These are phyloP conservation scores for Calycina herbarum DNA, from an alignment of 2,329 filamentous ascomycete species.

Conservation along the genomic window DNA sequence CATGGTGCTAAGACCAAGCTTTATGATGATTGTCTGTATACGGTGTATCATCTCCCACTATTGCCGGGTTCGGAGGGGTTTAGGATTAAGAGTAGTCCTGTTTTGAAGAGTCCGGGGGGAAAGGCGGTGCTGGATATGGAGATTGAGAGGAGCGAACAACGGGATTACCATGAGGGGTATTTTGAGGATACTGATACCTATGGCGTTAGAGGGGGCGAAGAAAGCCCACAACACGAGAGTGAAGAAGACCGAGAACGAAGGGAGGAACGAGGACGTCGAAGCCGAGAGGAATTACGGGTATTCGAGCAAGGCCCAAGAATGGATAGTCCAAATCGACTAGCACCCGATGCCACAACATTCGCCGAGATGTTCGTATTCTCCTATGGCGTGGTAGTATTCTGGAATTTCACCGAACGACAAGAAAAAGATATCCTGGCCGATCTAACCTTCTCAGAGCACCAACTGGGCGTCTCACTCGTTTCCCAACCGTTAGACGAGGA, in stretches of 20 bases:
- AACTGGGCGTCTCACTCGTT: slow-evolving; percentile 66
- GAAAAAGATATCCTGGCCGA: slow-evolving; percentile 97
- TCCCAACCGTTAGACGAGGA: slow-evolving; percentile 79
- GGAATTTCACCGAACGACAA: slow-evolving; percentile 96
- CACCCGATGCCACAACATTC: slow-evolving; percentile 73
- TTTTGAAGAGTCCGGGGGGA: slow-evolving; percentile 88
- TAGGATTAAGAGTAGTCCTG: slow-evolving; percentile 83
- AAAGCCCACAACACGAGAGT: slow-evolving; percentile 46
- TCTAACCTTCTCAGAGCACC: slow-evolving; percentile 79
- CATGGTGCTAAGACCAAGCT: slow-evolving; percentile 93
- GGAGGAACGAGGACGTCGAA: slow-evolving; percentile 37
- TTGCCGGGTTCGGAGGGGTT: slow-evolving; percentile 85
- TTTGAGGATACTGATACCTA: slow-evolving; percentile 70
- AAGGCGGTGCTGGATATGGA: slow-evolving; percentile 92
- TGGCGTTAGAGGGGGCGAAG: slow-evolving; percentile 45
- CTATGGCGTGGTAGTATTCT: slow-evolving; percentile 96
- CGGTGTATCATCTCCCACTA: slow-evolving; percentile 88
- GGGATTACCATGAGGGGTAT: slow-evolving; percentile 90
- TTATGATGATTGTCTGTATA: slow-evolving; percentile 97
- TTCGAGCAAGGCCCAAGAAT: slow-evolving; percentile 44
- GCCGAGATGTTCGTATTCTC: slow-evolving; percentile 97
- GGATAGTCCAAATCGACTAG: slow-evolving; percentile 57
- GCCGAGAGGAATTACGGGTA: slow-evolving; percentile 38
- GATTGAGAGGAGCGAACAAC: slow-evolving; percentile 87
- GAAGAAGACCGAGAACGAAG: slow-evolving; percentile 36